These are phyloP conservation scores for Lumnitzera racemosa DNA, from an alignment of 345 rosid genomes.

Conservation along the genomic window DNA sequence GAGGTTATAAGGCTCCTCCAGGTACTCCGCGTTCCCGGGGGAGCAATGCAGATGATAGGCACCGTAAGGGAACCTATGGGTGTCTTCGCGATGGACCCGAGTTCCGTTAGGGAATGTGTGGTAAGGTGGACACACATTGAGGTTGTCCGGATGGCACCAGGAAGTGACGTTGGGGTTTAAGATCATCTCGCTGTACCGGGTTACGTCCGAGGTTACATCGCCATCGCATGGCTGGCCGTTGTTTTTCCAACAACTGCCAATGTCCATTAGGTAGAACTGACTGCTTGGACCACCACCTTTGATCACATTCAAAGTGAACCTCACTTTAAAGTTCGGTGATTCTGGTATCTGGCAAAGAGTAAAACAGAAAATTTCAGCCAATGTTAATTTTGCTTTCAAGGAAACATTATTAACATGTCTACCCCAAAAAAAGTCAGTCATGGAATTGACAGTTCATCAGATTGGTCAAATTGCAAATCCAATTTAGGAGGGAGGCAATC, in stretches of 20 bases:
- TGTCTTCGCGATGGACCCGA: slow-evolving; percentile 43
- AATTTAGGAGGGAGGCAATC: too few species aligned
- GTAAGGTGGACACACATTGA: slow-evolving; percentile 47
- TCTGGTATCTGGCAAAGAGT: slow-evolving; percentile 53
- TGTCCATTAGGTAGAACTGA: slow-evolving; percentile 72
- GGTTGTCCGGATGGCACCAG: slow-evolving; percentile 39
- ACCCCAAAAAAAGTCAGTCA: too few species aligned
- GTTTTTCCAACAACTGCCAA: slow-evolving; percentile 86
- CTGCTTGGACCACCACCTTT: slow-evolving; percentile 66
- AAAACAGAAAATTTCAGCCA: not conserved
- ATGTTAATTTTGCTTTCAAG: slow-evolving; percentile 5
- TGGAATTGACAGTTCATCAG: too few species aligned
- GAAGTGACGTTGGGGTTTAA: slow-evolving; percentile 37
- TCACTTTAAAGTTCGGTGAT: slow-evolving; percentile 68
- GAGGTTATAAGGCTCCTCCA: slow-evolving; percentile 32
- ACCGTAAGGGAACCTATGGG: slow-evolving; percentile 34
- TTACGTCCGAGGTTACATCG: slow-evolving; percentile 56
- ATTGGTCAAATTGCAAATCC: too few species aligned
- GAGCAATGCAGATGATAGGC: slow-evolving; percentile 66
- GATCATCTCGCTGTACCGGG: slow-evolving; percentile 73
- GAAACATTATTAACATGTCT: not conserved
- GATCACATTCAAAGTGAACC: slow-evolving; percentile 41
- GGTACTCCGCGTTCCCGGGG: slow-evolving; percentile 44
- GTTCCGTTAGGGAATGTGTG: slow-evolving; percentile 41
- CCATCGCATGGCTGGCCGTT: slow-evolving; percentile 64